Evolutionary conservation across 1,284 basidiomycete genomes (phyloP).

Genomic region (Cutaneotrichosporon cavernicola): DNA sequence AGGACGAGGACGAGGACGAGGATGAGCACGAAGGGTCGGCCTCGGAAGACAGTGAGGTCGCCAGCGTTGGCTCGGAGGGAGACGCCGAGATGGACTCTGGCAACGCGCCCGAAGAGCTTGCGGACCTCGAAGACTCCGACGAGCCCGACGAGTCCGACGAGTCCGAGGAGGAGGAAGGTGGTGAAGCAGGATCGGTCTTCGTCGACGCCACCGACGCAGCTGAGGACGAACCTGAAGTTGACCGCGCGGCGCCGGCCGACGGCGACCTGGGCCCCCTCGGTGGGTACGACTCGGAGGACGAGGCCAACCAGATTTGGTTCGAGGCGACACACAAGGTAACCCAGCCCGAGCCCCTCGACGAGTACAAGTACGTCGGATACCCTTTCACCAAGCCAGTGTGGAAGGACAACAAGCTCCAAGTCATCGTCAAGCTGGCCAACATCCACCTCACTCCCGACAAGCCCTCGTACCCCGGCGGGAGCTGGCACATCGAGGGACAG

Average conservation of each 20-base stretch:
- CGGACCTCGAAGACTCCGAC: background rate
- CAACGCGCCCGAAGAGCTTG: background rate
- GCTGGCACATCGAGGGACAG: conserved; percentile 21
- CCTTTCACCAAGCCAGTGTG: background rate
- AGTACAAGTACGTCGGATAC: conserved; percentile 17
- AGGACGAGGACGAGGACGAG: background rate
- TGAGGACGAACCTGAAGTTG: background rate
- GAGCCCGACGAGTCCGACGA: background rate
- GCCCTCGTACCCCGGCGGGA: conserved; percentile 16
- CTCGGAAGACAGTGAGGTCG: background rate
- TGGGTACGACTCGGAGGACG: background rate
- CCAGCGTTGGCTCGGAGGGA: background rate
- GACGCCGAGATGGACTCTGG: background rate
- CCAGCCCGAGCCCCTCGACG: conserved; percentile 18
- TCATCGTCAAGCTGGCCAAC: conserved; percentile 25
- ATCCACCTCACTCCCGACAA: conserved; percentile 24
- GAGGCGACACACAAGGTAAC: conserved; percentile 13
- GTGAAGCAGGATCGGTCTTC: background rate
- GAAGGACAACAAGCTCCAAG: conserved; percentile 12
- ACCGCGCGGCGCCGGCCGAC: background rate
- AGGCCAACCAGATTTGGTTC: conserved; percentile 15
- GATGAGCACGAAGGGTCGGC: background rate
- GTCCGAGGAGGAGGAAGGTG: background rate
- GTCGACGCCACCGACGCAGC: background rate
- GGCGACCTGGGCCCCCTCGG: background rate